Conservation (phyloP, 495 filamentous ascomycete genomes). For the Hypomontagnella submonticulosa region DNA sequence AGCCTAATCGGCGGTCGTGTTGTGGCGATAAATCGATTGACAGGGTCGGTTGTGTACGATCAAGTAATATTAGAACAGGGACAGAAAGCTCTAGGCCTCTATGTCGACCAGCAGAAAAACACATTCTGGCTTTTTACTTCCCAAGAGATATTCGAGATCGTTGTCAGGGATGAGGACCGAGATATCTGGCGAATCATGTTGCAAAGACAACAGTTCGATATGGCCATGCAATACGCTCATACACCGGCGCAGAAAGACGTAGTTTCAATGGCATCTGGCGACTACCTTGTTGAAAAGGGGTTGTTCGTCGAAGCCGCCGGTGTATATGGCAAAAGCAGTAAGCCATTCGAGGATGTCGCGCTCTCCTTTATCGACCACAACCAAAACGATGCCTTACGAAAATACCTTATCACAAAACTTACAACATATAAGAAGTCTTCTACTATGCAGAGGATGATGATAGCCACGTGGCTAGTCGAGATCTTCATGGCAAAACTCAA, state of each 20-base stretch:
- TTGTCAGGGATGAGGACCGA: slow-evolving; percentile 86
- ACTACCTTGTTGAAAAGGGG: slow-evolving; percentile 82
- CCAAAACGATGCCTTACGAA: slow-evolving; percentile 90
- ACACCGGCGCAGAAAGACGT: slow-evolving; percentile 81
- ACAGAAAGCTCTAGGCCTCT: slow-evolving; percentile 80
- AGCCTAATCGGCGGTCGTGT: slow-evolving; percentile 82
- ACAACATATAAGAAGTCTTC: slow-evolving; percentile 81
- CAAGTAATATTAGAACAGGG: slow-evolving; percentile 85
- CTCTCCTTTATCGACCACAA: slow-evolving; percentile 88
- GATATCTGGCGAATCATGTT: slow-evolving; percentile 96
- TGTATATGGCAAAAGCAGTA: slow-evolving; percentile 93
- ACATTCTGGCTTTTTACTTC: slow-evolving; percentile 97
- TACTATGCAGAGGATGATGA: slow-evolving; percentile 93
- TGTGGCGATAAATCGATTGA: slow-evolving; percentile 85
- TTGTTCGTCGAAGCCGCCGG: slow-evolving; percentile 84
- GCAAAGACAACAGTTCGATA: slow-evolving; percentile 83
- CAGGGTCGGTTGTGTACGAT: slow-evolving; percentile 84
- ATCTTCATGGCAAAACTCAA: slow-evolving; percentile 98
- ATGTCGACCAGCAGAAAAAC: slow-evolving; percentile 88
- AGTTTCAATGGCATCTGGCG: slow-evolving; percentile 88
- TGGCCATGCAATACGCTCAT: slow-evolving; percentile 82
- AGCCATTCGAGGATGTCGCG: slow-evolving; percentile 95
- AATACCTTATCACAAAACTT: slow-evolving; percentile 88
- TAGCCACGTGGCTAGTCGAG: slow-evolving; percentile 94
- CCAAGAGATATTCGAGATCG: slow-evolving; percentile 91